phyloP scores from a whole-genome alignment of 768 basidiomycete species.

The Termitomyces sp. region DNA sequence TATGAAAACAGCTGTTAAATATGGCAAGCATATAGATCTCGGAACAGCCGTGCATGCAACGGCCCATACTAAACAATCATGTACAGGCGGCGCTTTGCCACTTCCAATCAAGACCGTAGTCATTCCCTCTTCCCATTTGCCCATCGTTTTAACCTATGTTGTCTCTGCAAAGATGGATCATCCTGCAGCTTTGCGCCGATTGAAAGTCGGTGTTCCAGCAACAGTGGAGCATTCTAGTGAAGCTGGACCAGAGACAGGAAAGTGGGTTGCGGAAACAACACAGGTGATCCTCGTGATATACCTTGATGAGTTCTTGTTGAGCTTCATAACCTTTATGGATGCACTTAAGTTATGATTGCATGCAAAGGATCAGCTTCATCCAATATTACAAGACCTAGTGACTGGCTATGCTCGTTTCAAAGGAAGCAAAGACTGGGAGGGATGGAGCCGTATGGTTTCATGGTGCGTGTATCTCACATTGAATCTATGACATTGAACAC shows the following conservation, averaged over 20 bases:
- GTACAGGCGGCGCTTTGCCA: too few relatives aligned
- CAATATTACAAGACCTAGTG: constrained; percentile 92
- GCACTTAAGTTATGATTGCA: constrained; percentile 87
- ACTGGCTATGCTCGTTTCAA: constrained; percentile 93
- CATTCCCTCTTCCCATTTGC: not conserved
- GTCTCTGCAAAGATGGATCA: constrained; percentile 69
- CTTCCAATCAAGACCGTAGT: too few relatives aligned
- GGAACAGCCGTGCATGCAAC: too few relatives aligned
- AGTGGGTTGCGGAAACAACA: constrained; percentile 97
- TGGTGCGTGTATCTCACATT: constrained; percentile 57
- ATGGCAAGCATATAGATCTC: too few relatives aligned
- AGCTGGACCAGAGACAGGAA: constrained; percentile 88
- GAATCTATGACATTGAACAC: not conserved
- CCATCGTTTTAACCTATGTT: not conserved
- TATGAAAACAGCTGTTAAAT: too few relatives aligned
- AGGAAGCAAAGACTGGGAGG: constrained; percentile 95
- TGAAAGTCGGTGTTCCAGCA: constrained; percentile 92
- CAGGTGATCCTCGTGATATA: constrained; percentile 49
- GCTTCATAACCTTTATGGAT: constrained; percentile 99
- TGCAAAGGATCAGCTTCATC: constrained; percentile 97
- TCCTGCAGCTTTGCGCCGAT: constrained; percentile 86
- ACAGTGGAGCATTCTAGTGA: constrained; percentile 95
- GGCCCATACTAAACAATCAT: too few relatives aligned
- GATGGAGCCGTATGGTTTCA: constrained; percentile 86
- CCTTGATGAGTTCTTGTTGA: constrained; percentile 39